Base-by-base conservation (phyloP, 345 rosid species). In the Syzygium oleosum region DNA sequence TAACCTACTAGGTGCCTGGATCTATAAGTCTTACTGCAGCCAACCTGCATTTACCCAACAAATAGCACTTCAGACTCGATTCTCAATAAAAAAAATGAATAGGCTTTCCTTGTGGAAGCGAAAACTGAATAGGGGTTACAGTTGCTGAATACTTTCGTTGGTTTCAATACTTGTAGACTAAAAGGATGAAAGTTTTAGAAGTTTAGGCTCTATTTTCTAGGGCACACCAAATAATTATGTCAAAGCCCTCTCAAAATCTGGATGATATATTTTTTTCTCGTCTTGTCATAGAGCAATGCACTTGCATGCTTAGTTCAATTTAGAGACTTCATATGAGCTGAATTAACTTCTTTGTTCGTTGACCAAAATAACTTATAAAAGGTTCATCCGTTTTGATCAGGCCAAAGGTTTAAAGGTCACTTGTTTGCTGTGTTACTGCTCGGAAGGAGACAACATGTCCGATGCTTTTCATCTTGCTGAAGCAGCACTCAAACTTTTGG, bases 371-470 rank as follows among this genome's bases (percentile, higher is more conserved):
- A 31, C 83, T 65, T 25, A 27, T 78, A 87, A 49, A 38, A 61
- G 85, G 51, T 87, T 87, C 22, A 22, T 79, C 27, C 55, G 41
- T 88, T 85, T 89, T 86, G 87, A 88, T 88, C 93, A 96, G 98
- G 99, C 97, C 84, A 93, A 91, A 89, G 98, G 98, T 13, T 89
- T 98, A 92, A 94, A 93, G 87, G 96, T 94, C 86, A 96, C 97
- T 52, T 96, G 99, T 91, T 88, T 98, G 88, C 87, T 98, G 84
- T 94, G 97, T 90, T 96, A 98, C 93, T 98, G 99, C 92, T 96
- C 98, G 2, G 99, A 98, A 93, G 99, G 99, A 85, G 98, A 98
- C 91, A 98, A 96, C 90, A 94, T 92, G 87, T 89, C 93, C 59
- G 99, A 96, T 92, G 96, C 96, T 58, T 92, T 94, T 90, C 90